A percentile compares a stretch with the other conserved stretches of the same genome.
phyloP scores from a whole-genome alignment of 1,139 yeast genomes.

The Hansenula anomala region DNA sequence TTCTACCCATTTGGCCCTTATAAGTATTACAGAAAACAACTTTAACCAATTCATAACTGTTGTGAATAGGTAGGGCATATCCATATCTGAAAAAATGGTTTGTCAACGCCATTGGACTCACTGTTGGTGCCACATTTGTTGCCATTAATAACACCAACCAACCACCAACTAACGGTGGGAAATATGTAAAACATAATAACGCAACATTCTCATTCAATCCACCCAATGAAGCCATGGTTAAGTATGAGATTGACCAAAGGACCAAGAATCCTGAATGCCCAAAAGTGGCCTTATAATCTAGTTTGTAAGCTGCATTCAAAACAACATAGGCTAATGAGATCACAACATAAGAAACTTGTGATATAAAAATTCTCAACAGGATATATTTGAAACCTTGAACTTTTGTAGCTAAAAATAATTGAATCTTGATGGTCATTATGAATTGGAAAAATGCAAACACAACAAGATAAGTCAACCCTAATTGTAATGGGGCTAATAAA shows the following conservation, averaged over 20 bases:
- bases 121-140: slow-evolving; percentile 52
- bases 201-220: slow-evolving; percentile 56
- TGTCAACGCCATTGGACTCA: slow-evolving; percentile 49
- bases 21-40: slow-evolving; percentile 54
- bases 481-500: slow-evolving; percentile 57
- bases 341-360: slow-evolving; percentile 45
- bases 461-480: slow-evolving; percentile 69
- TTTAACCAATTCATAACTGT: slow-evolving; percentile 47
- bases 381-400: slow-evolving; percentile 40
- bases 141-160: slow-evolving; percentile 62
- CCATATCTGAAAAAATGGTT: slow-evolving; percentile 58
- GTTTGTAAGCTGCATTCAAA: slow-evolving; percentile 53
- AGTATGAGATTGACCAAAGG: slow-evolving; percentile 54
- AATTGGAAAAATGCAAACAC: slow-evolving; percentile 60
- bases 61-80: slow-evolving; percentile 60
- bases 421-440: slow-evolving; percentile 50
- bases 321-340: slow-evolving; percentile 51
- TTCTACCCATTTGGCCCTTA: slow-evolving; percentile 51
- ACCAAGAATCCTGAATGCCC: slow-evolving; percentile 60
- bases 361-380: slow-evolving; percentile 40
- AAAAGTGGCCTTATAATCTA: slow-evolving; percentile 45
- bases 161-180: slow-evolving; percentile 49
- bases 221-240: slow-evolving; percentile 56
- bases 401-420: slow-evolving; percentile 39
- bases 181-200: slow-evolving; percentile 35